Percentiles rank a stretch among this genome's conserved stretches.
phyloP scores from a whole-genome alignment of 2,329 filamentous ascomycete genomes.

The Xylariales sp. region DNA sequence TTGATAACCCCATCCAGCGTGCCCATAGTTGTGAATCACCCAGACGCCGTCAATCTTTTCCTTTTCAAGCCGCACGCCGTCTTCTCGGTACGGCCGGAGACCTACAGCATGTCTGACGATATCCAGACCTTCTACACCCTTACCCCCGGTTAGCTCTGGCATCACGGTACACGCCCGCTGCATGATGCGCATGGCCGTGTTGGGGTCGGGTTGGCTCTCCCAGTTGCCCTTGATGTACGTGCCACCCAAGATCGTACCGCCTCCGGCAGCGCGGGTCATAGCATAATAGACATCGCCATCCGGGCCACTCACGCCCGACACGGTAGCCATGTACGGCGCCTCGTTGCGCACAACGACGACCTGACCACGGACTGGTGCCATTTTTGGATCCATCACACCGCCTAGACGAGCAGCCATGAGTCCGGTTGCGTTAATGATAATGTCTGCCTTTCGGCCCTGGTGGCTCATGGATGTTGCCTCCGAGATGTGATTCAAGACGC shows the following conservation, averaged over 20 bases:
- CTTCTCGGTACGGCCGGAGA: slow-evolving; percentile 68
- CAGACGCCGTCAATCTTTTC: slow-evolving; percentile 59
- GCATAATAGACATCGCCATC: slow-evolving; percentile 70
- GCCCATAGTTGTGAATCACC: slow-evolving; percentile 80
- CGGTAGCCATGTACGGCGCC: slow-evolving; percentile 62
- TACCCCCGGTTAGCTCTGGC: slow-evolving; percentile 59
- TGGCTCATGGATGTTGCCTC: slow-evolving; percentile 63
- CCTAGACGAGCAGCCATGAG: slow-evolving; percentile 71
- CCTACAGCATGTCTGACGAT: slow-evolving; percentile 81
- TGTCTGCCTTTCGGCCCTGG: slow-evolving; percentile 51
- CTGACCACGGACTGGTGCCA: slow-evolving; percentile 78
- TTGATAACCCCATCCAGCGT: slow-evolving; percentile 74
- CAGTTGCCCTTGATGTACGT: slow-evolving; percentile 76
- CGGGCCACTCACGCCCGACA: slow-evolving; percentile 70
- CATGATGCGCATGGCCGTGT: slow-evolving; percentile 81
- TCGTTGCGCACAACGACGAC: slow-evolving; percentile 80
- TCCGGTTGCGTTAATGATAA: slow-evolving; percentile 84
- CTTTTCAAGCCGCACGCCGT: slow-evolving; percentile 71
- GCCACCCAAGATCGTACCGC: slow-evolving; percentile 83
- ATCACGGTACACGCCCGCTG: slow-evolving; percentile 63
- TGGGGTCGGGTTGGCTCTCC: slow-evolving; percentile 74
- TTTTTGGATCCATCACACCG: slow-evolving; percentile 70
- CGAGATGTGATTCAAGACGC: slow-evolving; percentile 61
- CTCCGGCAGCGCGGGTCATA: slow-evolving; percentile 76
- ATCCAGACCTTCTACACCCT: slow-evolving; percentile 68